Evolutionary conservation across 139 green algal genomes (phyloP), one percentile per base, ranked within the genome.

Genomic region (Zygnema circumcarinatum): DNA sequence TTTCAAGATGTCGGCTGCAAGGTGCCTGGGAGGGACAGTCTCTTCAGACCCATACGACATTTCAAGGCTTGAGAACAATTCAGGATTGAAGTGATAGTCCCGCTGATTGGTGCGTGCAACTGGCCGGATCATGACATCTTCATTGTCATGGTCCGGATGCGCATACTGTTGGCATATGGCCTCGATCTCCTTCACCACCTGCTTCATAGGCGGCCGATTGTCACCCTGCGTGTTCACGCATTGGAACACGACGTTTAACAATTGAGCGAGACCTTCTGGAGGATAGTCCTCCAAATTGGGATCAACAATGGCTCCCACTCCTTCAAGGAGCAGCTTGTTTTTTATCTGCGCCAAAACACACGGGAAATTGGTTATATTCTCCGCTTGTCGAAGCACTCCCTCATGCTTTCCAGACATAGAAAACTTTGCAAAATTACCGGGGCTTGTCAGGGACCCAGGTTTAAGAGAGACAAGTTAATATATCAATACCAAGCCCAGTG

Each of bases 181-280:
- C 69, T 78, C 69, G 11, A 78, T 39, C 11, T 78, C 35, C 69
- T 39, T 78, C 35, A 39, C 35, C 16, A 78, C 69, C 16, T 78
- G 69, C 16, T 20, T 39, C 69, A 78, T 78, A 11, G 69, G 35
- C 3, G 69, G 69, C 11, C 69, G 69, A 11, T 78, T 78, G 11
- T 78, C 69, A 16, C 35, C 11, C 11, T 41, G 35, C 7, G 69
- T 3, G 16, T 78, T 7, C 16, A 20, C 7, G 16, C 69, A 78
- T 16, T 41, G 69, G 3, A 78, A 41, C 3, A 16, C 69, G 36
- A 78, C 7, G 11, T 41, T 11, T 16, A 78, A 3, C 16, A 78
- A 41, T 25, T 41, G 35, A 16, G 35, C 69, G 11, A 78, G 69
- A 39, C 36, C 69, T 16, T 39, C 69, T 52, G 16, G 11, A 78